These are phyloP conservation scores for Ogataea naganishii DNA, from an alignment of 805 yeast species.

Conservation along the genomic window DNA sequence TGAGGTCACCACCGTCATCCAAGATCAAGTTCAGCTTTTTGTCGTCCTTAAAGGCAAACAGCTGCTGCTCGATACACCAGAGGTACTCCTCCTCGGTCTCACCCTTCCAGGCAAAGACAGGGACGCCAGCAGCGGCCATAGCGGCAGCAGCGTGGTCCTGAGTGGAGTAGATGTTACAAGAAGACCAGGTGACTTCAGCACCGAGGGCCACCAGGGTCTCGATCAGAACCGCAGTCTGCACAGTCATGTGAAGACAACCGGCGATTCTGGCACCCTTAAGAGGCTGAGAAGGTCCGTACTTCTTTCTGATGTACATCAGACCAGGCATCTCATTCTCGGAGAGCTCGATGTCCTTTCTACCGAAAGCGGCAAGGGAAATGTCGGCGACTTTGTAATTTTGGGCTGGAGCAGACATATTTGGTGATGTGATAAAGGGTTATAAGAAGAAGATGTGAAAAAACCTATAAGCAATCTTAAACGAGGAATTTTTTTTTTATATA, in stretches of 20 bases:
- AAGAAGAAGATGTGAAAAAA: not conserved
- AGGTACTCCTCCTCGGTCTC: slow-evolving; percentile 99
- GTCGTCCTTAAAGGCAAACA: slow-evolving; percentile 93
- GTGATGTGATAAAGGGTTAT: not conserved
- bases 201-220: slow-evolving; percentile 96
- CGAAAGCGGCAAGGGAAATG: slow-evolving; percentile 97
- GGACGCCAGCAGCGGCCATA: slow-evolving; percentile 98
- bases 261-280: slow-evolving; percentile 98
- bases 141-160: slow-evolving; percentile 99
- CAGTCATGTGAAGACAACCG: slow-evolving; percentile 99
- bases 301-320: slow-evolving; percentile 92
- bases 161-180: slow-evolving; percentile 98
- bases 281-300: slow-evolving; percentile 88
- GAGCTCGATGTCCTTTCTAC: slow-evolving; percentile 98
- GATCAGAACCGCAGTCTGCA: slow-evolving; percentile 97
- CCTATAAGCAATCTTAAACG: not conserved
- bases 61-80: slow-evolving; percentile 99
- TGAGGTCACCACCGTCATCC: slow-evolving; percentile 99
- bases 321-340: slow-evolving; percentile 99
- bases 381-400: slow-evolving; percentile 92
- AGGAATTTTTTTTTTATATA: no score
- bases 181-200: slow-evolving; percentile 99
- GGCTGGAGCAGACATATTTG: slow-evolving; percentile 50
- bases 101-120: slow-evolving; percentile 99
- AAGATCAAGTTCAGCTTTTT: slow-evolving; percentile 92